Conservation (phyloP, 768 basidiomycete species). For the Boletus insuetus region DNA sequence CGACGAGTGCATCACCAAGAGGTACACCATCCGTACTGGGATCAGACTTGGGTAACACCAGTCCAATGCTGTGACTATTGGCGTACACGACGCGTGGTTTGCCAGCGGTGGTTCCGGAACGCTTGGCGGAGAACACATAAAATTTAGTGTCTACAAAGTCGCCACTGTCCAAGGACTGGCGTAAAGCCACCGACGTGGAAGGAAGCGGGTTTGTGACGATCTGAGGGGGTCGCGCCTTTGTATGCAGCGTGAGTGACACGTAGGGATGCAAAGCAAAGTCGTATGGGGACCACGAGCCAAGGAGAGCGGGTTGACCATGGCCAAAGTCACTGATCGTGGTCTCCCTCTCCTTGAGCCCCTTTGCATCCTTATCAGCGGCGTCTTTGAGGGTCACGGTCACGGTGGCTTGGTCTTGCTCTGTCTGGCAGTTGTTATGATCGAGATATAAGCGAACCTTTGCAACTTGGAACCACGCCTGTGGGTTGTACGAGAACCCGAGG, state of each 20-base stretch:
- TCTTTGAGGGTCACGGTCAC: constrained; percentile 13
- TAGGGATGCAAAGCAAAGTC: constrained; percentile 17
- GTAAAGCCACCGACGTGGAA: constrained; percentile 17
- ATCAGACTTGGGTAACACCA: constrained; percentile 17
- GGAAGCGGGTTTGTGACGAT: constrained; percentile 12
- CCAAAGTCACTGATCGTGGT: constrained; percentile 25
- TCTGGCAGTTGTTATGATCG: constrained; percentile 25
- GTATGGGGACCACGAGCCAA: constrained; percentile 22
- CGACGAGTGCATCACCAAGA: neutral
- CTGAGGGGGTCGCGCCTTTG: constrained; percentile 16
- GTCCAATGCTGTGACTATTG: constrained; percentile 15
- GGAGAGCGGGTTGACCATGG: constrained; percentile 21
- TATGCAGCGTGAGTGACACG: constrained; percentile 17
- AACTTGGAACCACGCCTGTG: constrained; percentile 17
- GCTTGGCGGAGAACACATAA: constrained; percentile 24
- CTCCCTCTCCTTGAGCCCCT: constrained; percentile 9
- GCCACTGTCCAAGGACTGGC: constrained; percentile 24
- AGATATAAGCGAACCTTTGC: constrained; percentile 23
- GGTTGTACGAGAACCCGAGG: constrained; percentile 21
- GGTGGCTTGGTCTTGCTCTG: constrained; percentile 19
- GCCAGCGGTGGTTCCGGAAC: constrained; percentile 8
- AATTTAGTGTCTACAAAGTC: constrained; percentile 31
- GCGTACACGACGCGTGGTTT: constrained; percentile 27
- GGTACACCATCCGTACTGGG: neutral
- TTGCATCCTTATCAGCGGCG: neutral